These are phyloP conservation scores for Monosporascus ibericus DNA, from an alignment of 2,329 filamentous ascomycete species.

Conservation along the genomic window DNA sequence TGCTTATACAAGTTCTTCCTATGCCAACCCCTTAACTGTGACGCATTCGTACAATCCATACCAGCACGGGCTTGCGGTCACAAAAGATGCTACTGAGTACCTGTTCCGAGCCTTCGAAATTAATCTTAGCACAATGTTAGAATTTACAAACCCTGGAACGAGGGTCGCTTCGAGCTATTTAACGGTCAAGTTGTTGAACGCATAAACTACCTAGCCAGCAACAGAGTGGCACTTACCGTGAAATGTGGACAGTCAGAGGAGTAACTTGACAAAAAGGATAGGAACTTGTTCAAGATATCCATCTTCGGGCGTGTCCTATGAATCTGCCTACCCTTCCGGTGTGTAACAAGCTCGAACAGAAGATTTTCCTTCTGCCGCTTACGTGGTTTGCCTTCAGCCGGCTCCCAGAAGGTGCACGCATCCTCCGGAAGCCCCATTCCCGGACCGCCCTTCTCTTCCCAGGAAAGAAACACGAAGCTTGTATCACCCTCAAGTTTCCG, in stretches of 20 bases:
- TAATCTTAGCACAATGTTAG: conserved; percentile 28
- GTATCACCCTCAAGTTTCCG: conserved; percentile 19
- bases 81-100: conserved; percentile 32
- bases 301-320: not conserved
- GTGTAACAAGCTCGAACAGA: conserved; percentile 24
- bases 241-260: conserved; percentile 31
- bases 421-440: conserved; percentile 29
- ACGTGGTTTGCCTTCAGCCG: conserved; percentile 45
- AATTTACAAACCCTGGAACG: conserved; percentile 4
- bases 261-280: conserved; percentile 15
- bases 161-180: conserved; percentile 27
- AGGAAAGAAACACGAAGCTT: conserved; percentile 30
- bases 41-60: conserved; percentile 32
- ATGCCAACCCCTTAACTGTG: conserved; percentile 25
- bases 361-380: conserved; percentile 45
- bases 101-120: conserved; percentile 31
- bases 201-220: conserved; percentile 18
- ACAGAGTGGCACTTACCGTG: conserved; percentile 26
- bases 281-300: too few relatives aligned
- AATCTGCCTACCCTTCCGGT: conserved; percentile 22
- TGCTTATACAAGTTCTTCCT: conserved; percentile 34
- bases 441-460: conserved; percentile 48
- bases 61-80: conserved; percentile 28
- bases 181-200: conserved; percentile 23
- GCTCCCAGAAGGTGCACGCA: not conserved